phyloP scores from a whole-genome alignment of 2,329 filamentous ascomycete species.

The Nakataea oryzae region DNA sequence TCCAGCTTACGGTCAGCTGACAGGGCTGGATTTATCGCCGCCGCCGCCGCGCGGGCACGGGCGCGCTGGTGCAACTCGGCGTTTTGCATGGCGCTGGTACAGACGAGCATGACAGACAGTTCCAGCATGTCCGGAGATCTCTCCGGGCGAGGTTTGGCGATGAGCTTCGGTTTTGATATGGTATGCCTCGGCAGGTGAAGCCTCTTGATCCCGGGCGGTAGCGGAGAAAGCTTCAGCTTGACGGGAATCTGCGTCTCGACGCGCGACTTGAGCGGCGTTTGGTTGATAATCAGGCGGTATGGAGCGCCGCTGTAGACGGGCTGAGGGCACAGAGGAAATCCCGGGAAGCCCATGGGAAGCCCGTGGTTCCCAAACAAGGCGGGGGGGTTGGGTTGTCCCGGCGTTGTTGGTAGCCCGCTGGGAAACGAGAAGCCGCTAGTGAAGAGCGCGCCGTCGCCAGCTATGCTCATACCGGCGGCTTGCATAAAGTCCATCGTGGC shows the following conservation, averaged over 20 bases:
- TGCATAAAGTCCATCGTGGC: slow-evolving; percentile 24
- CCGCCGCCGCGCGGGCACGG: slow-evolving; percentile 44
- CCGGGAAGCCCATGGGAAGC: slow-evolving; percentile 14
- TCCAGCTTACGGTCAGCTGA: slow-evolving; percentile 27
- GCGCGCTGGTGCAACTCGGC: slow-evolving; percentile 56
- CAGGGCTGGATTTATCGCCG: slow-evolving; percentile 18
- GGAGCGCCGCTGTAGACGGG: slow-evolving; percentile 3
- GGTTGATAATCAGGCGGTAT: slow-evolving; percentile 47
- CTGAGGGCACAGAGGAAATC: slow-evolving; percentile 12
- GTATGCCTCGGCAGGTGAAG: slow-evolving; percentile 82
- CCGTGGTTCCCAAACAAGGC: slow-evolving; percentile 4
- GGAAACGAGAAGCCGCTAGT: background rate
- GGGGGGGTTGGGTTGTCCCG: slow-evolving; percentile 2
- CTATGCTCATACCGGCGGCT: slow-evolving; percentile 7
- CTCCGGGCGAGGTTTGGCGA: slow-evolving; percentile 60
- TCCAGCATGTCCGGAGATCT: slow-evolving; percentile 66
- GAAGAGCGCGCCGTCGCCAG: slow-evolving; percentile 1
- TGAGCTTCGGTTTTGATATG: slow-evolving; percentile 87
- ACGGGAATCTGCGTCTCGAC: slow-evolving; percentile 96
- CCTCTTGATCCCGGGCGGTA: slow-evolving; percentile 67
- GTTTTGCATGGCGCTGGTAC: slow-evolving; percentile 83
- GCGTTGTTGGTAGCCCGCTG: slow-evolving; percentile 3
- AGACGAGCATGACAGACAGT: slow-evolving; percentile 73
- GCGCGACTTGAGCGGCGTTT: slow-evolving; percentile 70
- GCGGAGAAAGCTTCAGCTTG: slow-evolving; percentile 63